These are phyloP conservation scores for Salix dunnii DNA, from an alignment of 345 rosid species.

Conservation along the genomic window DNA sequence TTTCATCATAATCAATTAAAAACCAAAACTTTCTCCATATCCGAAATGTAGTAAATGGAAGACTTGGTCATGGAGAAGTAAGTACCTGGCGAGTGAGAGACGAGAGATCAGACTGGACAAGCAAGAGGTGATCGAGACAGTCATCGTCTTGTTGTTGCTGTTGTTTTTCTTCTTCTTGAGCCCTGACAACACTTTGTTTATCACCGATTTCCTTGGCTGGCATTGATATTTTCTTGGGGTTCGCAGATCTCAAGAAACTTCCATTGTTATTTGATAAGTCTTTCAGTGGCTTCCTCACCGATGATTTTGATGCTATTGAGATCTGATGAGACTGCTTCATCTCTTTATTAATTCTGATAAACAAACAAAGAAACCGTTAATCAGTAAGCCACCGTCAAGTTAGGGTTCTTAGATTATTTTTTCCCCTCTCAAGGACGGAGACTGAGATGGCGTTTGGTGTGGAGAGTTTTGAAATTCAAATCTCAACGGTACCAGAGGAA, in stretches of 20 bases:
- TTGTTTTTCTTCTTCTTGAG: slow-evolving; percentile 12
- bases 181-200: background rate
- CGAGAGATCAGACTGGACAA: slow-evolving; percentile 65
- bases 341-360: background rate
- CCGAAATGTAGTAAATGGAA: background rate
- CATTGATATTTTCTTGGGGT: slow-evolving; percentile 18
- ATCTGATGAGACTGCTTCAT: background rate
- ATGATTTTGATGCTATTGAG: background rate
- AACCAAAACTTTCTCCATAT: background rate
- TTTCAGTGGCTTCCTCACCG: slow-evolving; percentile 36
- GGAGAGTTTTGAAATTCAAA: background rate
- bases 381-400: background rate
- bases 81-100: slow-evolving; percentile 55
- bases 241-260: slow-evolving; percentile 25
- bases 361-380: background rate
- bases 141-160: slow-evolving; percentile 17
- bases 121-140: slow-evolving; percentile 54
- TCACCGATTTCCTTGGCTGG: slow-evolving; percentile 9
- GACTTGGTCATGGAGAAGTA: background rate
- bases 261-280: slow-evolving; percentile 29
- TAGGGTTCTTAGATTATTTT: background rate
- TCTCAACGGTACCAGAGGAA: background rate
- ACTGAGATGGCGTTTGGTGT: background rate
- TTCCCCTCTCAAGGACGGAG: background rate
- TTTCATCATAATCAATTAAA: background rate